Base-by-base conservation (phyloP, 805 yeast genomes). In the Saturnispora serradocipensis region DNA sequence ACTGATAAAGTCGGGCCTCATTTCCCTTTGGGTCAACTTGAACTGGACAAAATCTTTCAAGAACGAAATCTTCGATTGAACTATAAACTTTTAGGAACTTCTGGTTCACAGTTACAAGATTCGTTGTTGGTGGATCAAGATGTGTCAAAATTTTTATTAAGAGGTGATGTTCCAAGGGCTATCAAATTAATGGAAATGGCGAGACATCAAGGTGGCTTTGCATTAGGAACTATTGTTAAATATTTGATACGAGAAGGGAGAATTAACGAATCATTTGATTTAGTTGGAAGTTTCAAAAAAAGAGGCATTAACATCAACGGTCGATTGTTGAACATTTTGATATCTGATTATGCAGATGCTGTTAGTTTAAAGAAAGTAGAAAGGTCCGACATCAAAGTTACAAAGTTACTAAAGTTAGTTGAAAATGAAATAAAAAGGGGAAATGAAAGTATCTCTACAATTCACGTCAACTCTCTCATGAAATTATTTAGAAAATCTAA, bases 221-320 rank as follows among this genome's bases (percentile, higher is more conserved):
- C 80, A 1, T 75, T 80, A 78, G 86, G 86, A 56, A 71, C 75
- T n/a, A 71, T 86, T 0, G 62, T 81, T 59, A 72, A 75, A 53
- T 74, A 79, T 69, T 68, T 73, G 42, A 64, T 82, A 4, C 62
- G 63, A 7, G 58, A 68, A 8, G 72, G 74, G 2, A 72, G 73
- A 22, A 62, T 73, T 0, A 72, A 74, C 44, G 71, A 70, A 7
- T 84, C 85, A 0, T 51, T 82, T 25, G 76, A 76, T 40, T 56
- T 78, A 18, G 73, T 73, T 53, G 72, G 74, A 48, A 73, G 76
- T 66, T 69, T 87, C 47, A 81, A 80, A 57, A 84, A 82, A 61
- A 77, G 86, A 81, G 77, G 76, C 1, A 72, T 81, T 11, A 74
- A 75, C 2, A 67, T 74, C 5, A 78, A 82, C 57, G 75, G 77